Evolutionary conservation across 2,329 filamentous ascomycete species (phyloP), one percentile per base, ranked within the genome.

Genomic region (Fusarium zealandicum): DNA sequence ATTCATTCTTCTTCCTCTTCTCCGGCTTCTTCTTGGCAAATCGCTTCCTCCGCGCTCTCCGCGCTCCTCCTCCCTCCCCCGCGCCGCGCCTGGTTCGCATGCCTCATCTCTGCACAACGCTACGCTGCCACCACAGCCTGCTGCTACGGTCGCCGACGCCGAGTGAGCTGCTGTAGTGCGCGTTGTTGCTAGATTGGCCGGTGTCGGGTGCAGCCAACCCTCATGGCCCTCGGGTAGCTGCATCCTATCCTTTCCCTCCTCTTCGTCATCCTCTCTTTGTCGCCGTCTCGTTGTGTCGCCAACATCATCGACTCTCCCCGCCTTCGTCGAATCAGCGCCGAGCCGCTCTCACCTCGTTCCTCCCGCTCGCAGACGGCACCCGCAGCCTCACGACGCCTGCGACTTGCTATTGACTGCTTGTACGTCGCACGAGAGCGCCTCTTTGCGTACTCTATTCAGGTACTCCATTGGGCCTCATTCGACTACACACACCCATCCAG

Each of bases 81-180:
- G 55, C 63, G 64, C 57, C 64, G 54, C 49, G 61, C 55, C 56
- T 60, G 54, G 63, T 57, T 68, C 65, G 68, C 67, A 71, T 72
- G 69, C 70, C 66, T 69, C 67, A 71, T 72, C 70, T 70, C 59
- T 72, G 70, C 67, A 65, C 68, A 56, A 72, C 70, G 59, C 61
- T 64, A 55, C 65, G 55, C 55, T 57, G 52, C 55, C 55, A 65
- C 57, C 47, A 51, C 62, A 65, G 61, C 59, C 63, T 47, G 51
- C 55, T 58, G 43, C 44, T 59, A 57, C 59, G 27, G 64, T 65
- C 50, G 44, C 57, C 57, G 57, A 67, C 55, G 65, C 47, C 49
- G 65, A 64, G 59, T 60, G 57, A 59, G 54, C 59, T 55, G 45
- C 53, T 61, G 56, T 54, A 67, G 62, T 57, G 59, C 50, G 56